Evolutionary conservation across 1,284 basidiomycete genomes (phyloP).

Genomic region (Thelephora terrestris): DNA sequence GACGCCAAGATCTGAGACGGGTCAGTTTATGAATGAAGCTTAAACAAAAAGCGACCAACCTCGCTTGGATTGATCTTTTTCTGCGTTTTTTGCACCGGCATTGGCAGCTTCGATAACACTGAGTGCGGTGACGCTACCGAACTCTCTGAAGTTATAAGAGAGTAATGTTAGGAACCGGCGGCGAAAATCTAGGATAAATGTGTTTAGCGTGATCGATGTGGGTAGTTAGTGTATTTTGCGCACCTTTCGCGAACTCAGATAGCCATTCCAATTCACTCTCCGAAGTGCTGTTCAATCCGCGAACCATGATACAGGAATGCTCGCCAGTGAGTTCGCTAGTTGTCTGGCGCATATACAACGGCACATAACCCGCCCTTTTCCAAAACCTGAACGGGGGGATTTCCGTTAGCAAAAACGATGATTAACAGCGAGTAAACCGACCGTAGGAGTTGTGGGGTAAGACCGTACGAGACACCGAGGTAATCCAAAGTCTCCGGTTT

Average conservation of each 20-base stretch:
- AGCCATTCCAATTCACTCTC: constrained; percentile 71
- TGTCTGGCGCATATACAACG: constrained; percentile 90
- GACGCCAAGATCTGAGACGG: constrained; percentile 38
- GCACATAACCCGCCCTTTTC: constrained; percentile 89
- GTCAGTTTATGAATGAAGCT: neutral
- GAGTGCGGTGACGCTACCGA: constrained; percentile 78
- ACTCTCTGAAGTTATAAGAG: constrained; percentile 93
- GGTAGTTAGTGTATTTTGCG: constrained; percentile 12
- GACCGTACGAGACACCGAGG: constrained; percentile 92
- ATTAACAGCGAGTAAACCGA: constrained; percentile 16
- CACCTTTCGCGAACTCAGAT: constrained; percentile 83
- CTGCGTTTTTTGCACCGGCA: constrained; percentile 47
- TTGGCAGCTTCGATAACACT: constrained; percentile 85
- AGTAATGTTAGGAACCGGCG: constrained; percentile 83
- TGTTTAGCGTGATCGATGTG: neutral
- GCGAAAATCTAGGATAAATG: constrained; percentile 67
- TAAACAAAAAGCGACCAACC: constrained; percentile 23
- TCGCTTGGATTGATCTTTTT: constrained; percentile 29
- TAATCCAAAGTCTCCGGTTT: constrained; percentile 92
- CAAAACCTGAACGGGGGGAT: constrained; percentile 58
- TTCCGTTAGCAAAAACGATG: constrained; percentile 2
- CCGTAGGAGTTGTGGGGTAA: constrained; percentile 82
- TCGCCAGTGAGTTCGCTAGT: constrained; percentile 95
- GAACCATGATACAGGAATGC: constrained; percentile 90
- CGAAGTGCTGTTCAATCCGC: constrained; percentile 64